These are phyloP conservation scores for Russula sp. DNA, from an alignment of 768 basidiomycete species.

Conservation along the genomic window DNA sequence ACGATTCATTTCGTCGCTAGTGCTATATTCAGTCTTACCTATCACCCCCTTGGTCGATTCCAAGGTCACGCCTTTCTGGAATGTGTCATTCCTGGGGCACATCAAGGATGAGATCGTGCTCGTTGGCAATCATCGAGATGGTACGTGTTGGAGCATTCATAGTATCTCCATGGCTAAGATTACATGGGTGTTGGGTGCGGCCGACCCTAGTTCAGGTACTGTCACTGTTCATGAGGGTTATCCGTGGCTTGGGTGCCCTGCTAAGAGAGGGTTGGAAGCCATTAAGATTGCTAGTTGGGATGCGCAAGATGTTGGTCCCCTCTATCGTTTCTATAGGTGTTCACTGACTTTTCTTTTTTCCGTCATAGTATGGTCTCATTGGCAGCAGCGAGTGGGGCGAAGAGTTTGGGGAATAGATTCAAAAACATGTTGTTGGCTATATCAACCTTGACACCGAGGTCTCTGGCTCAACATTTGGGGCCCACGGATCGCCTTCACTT, in stretches of 20 bases:
- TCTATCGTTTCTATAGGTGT: background rate
- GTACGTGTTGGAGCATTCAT: conserved; percentile 34
- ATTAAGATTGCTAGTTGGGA: conserved; percentile 77
- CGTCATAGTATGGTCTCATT: conserved; percentile 50
- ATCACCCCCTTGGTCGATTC: conserved; percentile 47
- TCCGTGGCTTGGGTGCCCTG: conserved; percentile 65
- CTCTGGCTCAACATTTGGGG: conserved; percentile 50
- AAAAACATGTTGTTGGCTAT: conserved; percentile 75
- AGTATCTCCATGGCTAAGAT: background rate
- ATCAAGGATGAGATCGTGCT: conserved; percentile 81
- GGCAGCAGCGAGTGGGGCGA: conserved; percentile 94
- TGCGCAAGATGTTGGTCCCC: conserved; percentile 49
- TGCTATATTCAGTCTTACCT: background rate
- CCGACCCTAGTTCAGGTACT: conserved; percentile 75
- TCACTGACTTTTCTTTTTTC: background rate
- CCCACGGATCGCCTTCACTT: conserved; percentile 69
- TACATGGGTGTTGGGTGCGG: conserved; percentile 74
- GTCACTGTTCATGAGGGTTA: conserved; percentile 69
- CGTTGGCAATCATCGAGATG: conserved; percentile 86
- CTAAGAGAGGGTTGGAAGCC: conserved; percentile 77
- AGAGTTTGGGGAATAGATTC: conserved; percentile 80
- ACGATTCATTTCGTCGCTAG: conserved; percentile 1
- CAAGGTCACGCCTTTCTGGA: conserved; percentile 86
- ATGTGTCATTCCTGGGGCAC: conserved; percentile 75
- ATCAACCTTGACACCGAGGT: conserved; percentile 75